Evolutionary conservation across 169 alveolate species (phyloP), one percentile per base, ranked within the genome.

Genomic region (Cystoisospora suis): DNA sequence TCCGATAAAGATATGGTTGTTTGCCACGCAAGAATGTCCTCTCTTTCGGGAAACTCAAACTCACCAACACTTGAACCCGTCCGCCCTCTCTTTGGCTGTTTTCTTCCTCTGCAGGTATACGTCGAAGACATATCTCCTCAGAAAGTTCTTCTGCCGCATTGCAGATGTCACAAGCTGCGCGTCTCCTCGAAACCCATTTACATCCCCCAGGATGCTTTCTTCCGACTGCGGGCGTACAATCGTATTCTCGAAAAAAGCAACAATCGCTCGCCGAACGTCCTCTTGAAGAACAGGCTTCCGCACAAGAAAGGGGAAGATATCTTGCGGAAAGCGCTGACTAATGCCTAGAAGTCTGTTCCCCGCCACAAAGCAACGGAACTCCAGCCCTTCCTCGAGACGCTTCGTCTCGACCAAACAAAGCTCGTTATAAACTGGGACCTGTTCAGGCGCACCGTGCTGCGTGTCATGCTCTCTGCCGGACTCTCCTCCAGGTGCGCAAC

Each of bases 21-120:
- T 15, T 23, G 65, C 65, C 65, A 23, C 65, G 23, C 65, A 53
- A 15, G 65, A 15, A 23, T 53, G 65, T 53, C 29, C 23, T 15
- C 65, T 15, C 65, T 23, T 53, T 12, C 23, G 65, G 29, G 23
- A 15, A 53, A 53, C 65, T 12, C 65, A 53, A 23, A 53, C 83
- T 34, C 32, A 72, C 83, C 83, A 72, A 53, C 83, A 72, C 53
- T 72, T 72, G 83, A 38, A 72, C 58, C 83, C 36, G 20, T 38
- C 15, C 0, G 83, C 27, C 47, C 27, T 34, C 34, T 34, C 83
- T 34, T 72, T 38, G 23, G 27, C 56, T 7, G 15, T 72, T 17
- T 72, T 27, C 53, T 17, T 72, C 7, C 83, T 46, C 20, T 72
- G 83, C 4, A 72, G 58, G 56, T 72, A 72, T 12, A 72, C 83